Percentiles rank a stretch among this genome's conserved stretches.
These are phyloP conservation scores for Eimeria mitis DNA, from an alignment of 169 alveolate genomes.

Conservation along the genomic window DNA sequence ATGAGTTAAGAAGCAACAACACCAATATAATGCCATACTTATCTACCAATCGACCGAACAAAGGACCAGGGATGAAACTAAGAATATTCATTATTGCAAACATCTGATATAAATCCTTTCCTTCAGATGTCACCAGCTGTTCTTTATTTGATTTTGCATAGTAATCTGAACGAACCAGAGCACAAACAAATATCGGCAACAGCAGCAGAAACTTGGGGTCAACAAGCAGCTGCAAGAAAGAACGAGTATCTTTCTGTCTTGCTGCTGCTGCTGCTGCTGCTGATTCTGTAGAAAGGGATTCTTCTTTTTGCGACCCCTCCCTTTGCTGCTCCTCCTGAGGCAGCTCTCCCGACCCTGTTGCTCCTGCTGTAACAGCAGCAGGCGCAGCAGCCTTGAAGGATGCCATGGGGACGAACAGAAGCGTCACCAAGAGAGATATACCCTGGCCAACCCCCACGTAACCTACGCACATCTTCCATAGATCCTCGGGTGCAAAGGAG, in stretches of 20 bases:
- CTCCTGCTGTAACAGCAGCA: not conserved
- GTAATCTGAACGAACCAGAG: constrained; percentile 77
- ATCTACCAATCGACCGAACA: constrained; percentile 77
- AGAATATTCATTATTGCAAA: constrained; percentile 71
- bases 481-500: not conserved
- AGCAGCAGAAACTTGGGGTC: constrained; percentile 64
- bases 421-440: constrained; percentile 7
- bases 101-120: constrained; percentile 41
- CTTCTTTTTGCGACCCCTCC: constrained; percentile 12
- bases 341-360: not conserved
- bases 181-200: constrained; percentile 60
- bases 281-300: constrained; percentile 10
- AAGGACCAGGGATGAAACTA: constrained; percentile 81
- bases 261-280: constrained; percentile 31
- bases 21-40: constrained; percentile 58
- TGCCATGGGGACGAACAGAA: constrained; percentile 46
- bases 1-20: constrained; percentile 8
- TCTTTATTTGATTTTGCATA: constrained; percentile 82
- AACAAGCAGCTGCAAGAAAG: not conserved
- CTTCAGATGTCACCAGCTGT: constrained; percentile 30
- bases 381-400: constrained; percentile 39
- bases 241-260: not conserved
- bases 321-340: not conserved
- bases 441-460: constrained; percentile 76
- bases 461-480: constrained; percentile 70